A percentile compares a stretch with the other conserved stretches of the same genome.
Conservation (phyloP, 208 protist species). For the Leishmania tropica region DNA sequence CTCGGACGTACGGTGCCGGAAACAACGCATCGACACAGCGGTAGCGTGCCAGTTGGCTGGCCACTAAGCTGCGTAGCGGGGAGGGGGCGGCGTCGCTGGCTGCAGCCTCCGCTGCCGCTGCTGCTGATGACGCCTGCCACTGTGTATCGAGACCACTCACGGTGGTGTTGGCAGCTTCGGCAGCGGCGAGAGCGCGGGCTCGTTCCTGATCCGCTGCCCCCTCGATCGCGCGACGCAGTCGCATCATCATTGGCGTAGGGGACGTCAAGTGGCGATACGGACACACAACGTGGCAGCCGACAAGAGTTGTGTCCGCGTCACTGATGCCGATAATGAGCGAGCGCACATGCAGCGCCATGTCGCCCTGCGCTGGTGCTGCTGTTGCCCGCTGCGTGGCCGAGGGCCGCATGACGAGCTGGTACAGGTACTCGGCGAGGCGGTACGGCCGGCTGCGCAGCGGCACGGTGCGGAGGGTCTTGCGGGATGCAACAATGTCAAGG, state of each 20-base stretch:
- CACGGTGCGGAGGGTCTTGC: slow-evolving; percentile 61
- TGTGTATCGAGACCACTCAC: not conserved
- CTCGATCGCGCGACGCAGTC: slow-evolving; percentile 23
- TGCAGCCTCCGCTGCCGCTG: not conserved
- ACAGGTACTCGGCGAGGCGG: slow-evolving; percentile 52
- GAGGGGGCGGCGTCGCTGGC: not conserved
- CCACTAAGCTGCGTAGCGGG: slow-evolving; percentile 1
- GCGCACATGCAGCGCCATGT: slow-evolving; percentile 19
- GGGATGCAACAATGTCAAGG: slow-evolving; percentile 78
- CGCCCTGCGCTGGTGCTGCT: not conserved
- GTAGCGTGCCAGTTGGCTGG: slow-evolving; percentile 6
- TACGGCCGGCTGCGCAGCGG: slow-evolving; percentile 64
- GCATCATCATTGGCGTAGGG: slow-evolving; percentile 9
- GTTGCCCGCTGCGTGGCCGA: not conserved
- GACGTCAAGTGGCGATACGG: slow-evolving; percentile 43
- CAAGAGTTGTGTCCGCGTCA: slow-evolving; percentile 56
- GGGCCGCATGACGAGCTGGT: slow-evolving; percentile 23
- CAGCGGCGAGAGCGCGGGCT: not conserved
- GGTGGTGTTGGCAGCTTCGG: not conserved
- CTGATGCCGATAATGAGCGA: slow-evolving; percentile 56
- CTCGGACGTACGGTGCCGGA: slow-evolving; percentile 14
- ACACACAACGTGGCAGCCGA: slow-evolving; percentile 71
- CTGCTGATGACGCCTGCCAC: not conserved
- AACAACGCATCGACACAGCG: slow-evolving; percentile 16
- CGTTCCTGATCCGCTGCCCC: slow-evolving; percentile 2